These are phyloP conservation scores for Coniochaeta pulveracea DNA, from an alignment of 2,329 filamentous ascomycete genomes.

Conservation along the genomic window DNA sequence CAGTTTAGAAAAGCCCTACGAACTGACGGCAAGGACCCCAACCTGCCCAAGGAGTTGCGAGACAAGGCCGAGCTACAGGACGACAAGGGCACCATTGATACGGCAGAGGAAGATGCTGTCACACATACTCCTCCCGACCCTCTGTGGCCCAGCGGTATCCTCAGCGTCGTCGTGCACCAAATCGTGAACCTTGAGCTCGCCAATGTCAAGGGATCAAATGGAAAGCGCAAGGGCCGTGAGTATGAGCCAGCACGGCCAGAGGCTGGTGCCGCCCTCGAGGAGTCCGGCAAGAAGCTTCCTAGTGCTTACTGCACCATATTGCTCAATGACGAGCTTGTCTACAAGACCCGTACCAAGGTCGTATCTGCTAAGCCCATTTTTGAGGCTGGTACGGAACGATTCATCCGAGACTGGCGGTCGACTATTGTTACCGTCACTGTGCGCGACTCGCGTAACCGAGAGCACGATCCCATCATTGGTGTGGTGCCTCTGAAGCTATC, in stretches of 20 bases:
- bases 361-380: conserved; percentile 93
- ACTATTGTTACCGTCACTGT: conserved; percentile 79
- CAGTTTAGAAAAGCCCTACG: conserved; percentile 74
- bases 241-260: conserved; percentile 76
- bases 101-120: conserved; percentile 68
- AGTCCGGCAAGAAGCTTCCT: conserved; percentile 67
- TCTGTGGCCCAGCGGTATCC: conserved; percentile 87
- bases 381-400: conserved; percentile 89
- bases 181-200: conserved; percentile 91
- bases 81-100: conserved; percentile 70
- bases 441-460: conserved; percentile 75
- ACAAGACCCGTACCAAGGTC: conserved; percentile 90
- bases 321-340: conserved; percentile 76
- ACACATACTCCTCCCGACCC: conserved; percentile 87
- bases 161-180: conserved; percentile 81
- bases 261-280: conserved; percentile 77
- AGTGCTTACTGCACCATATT: conserved; percentile 91
- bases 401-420: conserved; percentile 87
- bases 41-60: conserved; percentile 61
- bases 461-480: conserved; percentile 91
- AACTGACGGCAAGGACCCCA: conserved; percentile 76
- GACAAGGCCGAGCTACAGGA: conserved; percentile 73
- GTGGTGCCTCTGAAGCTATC: conserved; percentile 82
- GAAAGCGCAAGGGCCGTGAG: conserved; percentile 73
- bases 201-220: conserved; percentile 75